Conservation (phyloP, 208 protist genomes). For the Wallacemonas collosoma region DNA sequence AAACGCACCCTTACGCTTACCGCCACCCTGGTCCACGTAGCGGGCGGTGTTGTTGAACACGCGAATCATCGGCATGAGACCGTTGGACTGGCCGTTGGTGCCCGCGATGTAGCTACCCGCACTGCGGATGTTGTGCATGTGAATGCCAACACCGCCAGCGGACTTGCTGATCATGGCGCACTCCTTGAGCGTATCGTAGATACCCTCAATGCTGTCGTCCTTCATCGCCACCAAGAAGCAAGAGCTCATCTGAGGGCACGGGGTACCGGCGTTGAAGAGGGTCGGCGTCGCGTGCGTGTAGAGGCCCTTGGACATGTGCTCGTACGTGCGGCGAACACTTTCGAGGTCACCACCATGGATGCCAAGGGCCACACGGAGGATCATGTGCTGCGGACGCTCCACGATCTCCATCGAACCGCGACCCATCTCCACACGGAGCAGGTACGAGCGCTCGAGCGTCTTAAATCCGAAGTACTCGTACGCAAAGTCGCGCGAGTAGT, state of each 20-base stretch:
- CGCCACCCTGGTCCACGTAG: conserved; percentile 98
- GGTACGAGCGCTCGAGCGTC: conserved; percentile 99
- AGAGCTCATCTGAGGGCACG: conserved; percentile 95
- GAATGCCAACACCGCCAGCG: conserved; percentile 98
- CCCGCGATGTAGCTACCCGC: conserved; percentile 97
- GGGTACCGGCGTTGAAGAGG: conserved; percentile 98
- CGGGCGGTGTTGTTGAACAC: conserved; percentile 99
- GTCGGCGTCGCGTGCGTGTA: conserved; percentile 99
- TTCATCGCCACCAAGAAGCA: conserved; percentile 99
- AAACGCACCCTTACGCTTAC: conserved; percentile 99
- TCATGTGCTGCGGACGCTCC: conserved; percentile 99
- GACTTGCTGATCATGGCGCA: conserved; percentile 98
- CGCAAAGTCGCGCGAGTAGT: conserved; percentile 95
- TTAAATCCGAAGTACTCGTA: conserved; percentile 99
- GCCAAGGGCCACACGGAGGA: conserved; percentile 98
- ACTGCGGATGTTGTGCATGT: conserved; percentile 96
- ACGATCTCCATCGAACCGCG: conserved; percentile 80
- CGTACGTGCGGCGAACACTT: conserved; percentile 96
- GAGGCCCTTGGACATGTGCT: conserved; percentile 92
- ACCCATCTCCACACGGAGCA: conserved; percentile 93
- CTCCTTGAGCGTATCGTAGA: conserved; percentile 99
- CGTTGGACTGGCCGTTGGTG: conserved; percentile 97
- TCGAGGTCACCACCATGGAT: conserved; percentile 96
- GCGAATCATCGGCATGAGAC: conserved; percentile 99
- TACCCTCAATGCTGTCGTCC: conserved; percentile 99